phyloP scores from a whole-genome alignment of 345 rosid genomes.

The Capsella bursapastoris region DNA sequence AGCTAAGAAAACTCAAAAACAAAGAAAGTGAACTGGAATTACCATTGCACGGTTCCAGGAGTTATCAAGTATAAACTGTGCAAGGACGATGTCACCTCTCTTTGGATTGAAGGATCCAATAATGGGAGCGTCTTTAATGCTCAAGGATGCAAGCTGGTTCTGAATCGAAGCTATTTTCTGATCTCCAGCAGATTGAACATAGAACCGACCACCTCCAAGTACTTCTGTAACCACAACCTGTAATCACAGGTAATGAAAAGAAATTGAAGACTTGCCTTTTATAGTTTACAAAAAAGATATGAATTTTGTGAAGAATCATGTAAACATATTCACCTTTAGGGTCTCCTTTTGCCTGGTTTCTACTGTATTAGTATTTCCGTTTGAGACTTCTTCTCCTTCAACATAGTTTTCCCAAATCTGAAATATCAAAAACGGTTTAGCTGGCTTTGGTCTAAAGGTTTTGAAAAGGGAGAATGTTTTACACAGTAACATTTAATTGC shows the following conservation, averaged over 20 bases:
- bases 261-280: neutral
- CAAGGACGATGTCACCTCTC: slow-evolving; percentile 89
- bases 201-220: slow-evolving; percentile 86
- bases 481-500: neutral
- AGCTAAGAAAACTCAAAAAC: neutral
- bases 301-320: slow-evolving; percentile 13
- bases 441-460: neutral
- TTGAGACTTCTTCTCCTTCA: slow-evolving; percentile 89
- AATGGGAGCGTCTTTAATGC: slow-evolving; percentile 74
- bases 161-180: slow-evolving; percentile 75
- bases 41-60: slow-evolving; percentile 99
- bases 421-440: slow-evolving; percentile 5
- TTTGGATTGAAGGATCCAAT: slow-evolving; percentile 86
- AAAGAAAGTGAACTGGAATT: slow-evolving; percentile 31
- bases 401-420: slow-evolving; percentile 99
- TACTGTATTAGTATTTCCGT: slow-evolving; percentile 55
- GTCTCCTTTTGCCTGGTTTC: slow-evolving; percentile 94
- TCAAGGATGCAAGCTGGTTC: slow-evolving; percentile 78
- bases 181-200: slow-evolving; percentile 83
- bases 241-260: slow-evolving; percentile 26
- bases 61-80: slow-evolving; percentile 92
- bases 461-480: neutral
- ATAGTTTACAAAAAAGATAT: neutral
- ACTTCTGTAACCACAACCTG: slow-evolving; percentile 96
- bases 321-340: slow-evolving; percentile 59